Conservation (phyloP, 768 basidiomycete species). For the Suillus brevipes region DNA sequence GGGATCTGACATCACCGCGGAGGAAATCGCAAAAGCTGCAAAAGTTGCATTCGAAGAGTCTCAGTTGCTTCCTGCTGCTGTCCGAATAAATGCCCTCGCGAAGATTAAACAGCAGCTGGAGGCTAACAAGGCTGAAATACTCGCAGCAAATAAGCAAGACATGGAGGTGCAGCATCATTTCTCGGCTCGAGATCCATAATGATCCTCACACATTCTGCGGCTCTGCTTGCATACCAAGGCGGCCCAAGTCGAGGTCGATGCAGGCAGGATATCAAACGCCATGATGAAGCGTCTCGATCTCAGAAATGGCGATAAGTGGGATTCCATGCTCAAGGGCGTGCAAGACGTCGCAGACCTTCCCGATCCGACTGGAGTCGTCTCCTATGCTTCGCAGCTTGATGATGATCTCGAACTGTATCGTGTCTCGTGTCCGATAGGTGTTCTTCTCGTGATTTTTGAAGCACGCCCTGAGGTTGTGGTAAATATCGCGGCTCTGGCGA, state of each 20-base stretch:
- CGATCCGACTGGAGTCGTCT: conserved; percentile 83
- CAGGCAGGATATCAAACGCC: conserved; percentile 81
- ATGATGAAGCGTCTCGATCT: conserved; percentile 87
- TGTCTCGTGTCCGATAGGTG: conserved; percentile 95
- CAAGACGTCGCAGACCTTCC: conserved; percentile 82
- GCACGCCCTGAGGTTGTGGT: conserved; percentile 97
- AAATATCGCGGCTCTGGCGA: conserved; percentile 93
- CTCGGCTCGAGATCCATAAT: not conserved
- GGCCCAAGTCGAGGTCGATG: conserved; percentile 73
- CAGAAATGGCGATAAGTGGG: conserved; percentile 82
- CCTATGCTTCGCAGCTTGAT: conserved; percentile 89
- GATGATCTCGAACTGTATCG: conserved; percentile 87
- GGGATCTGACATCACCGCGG: conserved; percentile 31
- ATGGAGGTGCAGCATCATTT: conserved; percentile 53
- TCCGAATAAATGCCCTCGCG: conserved; percentile 71
- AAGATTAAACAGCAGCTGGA: conserved; percentile 70
- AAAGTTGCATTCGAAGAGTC: conserved; percentile 85
- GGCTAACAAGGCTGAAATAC: conserved; percentile 61
- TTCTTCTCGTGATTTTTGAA: conserved; percentile 95
- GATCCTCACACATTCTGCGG: not conserved
- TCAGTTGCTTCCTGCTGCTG: conserved; percentile 69
- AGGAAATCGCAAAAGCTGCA: conserved; percentile 73
- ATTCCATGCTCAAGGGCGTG: conserved; percentile 89
- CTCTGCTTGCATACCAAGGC: conserved; percentile 45
- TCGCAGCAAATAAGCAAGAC: conserved; percentile 81